phyloP scores from a whole-genome alignment of 768 basidiomycete genomes.

The Podaxis sp. region DNA sequence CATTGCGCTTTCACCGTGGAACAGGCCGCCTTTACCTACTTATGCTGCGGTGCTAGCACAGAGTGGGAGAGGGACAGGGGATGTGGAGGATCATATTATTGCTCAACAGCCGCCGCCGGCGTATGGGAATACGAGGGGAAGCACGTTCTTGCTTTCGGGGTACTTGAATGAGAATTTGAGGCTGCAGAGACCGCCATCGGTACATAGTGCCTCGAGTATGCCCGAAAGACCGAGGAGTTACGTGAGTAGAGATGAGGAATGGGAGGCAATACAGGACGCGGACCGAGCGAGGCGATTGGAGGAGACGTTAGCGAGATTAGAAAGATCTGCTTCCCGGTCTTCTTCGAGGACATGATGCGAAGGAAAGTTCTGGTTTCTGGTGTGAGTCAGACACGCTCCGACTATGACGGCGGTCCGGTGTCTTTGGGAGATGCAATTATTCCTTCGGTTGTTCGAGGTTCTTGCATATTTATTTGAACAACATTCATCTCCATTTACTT shows the following conservation, averaged over 20 bases:
- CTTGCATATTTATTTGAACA: background rate
- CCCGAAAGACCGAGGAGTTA: slow-evolving; percentile 54
- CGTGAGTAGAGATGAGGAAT: slow-evolving; percentile 51
- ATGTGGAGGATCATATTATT: slow-evolving; percentile 71
- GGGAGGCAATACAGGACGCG: slow-evolving; percentile 55
- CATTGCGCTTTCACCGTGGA: slow-evolving; percentile 65
- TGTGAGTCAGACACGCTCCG: background rate
- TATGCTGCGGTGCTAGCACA: slow-evolving; percentile 71
- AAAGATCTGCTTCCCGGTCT: slow-evolving; percentile 26
- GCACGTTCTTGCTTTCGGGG: slow-evolving; percentile 58
- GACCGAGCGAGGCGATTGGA: slow-evolving; percentile 54
- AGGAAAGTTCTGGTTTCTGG: background rate
- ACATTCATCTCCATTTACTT: background rate
- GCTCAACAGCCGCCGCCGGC: slow-evolving; percentile 71
- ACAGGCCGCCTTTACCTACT: slow-evolving; percentile 66
- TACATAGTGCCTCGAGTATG: slow-evolving; percentile 28
- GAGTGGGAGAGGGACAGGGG: slow-evolving; percentile 69
- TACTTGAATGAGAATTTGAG: slow-evolving; percentile 48
- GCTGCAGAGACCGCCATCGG: slow-evolving; percentile 46
- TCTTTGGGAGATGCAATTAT: background rate
- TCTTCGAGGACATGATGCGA: slow-evolving; percentile 1
- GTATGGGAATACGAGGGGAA: slow-evolving; percentile 75
- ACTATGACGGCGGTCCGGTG: background rate
- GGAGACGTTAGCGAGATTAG: slow-evolving; percentile 51
- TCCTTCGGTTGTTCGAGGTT: background rate